phyloP scores from a whole-genome alignment of 2,329 filamentous ascomycete species.

The Hortaea werneckii region DNA sequence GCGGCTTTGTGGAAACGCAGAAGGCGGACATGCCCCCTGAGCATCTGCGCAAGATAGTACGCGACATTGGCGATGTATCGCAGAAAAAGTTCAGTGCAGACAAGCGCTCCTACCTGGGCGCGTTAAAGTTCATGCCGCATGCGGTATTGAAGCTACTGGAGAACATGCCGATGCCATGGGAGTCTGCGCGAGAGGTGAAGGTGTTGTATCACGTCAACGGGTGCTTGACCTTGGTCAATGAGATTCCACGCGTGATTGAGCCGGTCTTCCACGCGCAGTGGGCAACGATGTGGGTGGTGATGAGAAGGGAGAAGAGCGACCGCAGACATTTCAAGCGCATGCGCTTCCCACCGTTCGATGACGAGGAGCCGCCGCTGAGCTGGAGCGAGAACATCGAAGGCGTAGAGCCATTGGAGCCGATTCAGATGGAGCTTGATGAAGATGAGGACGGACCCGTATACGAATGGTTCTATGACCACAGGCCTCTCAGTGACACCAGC shows the following conservation, averaged over 20 bases:
- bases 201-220: conserved; percentile 98
- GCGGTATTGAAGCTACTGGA: conserved; percentile 93
- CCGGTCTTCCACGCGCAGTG: conserved; percentile 97
- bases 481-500: conserved; percentile 77
- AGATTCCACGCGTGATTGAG: conserved; percentile 91
- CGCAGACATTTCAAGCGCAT: conserved; percentile 94
- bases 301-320: conserved; percentile 97
- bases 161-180: conserved; percentile 99
- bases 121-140: conserved; percentile 98
- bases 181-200: conserved; percentile 90
- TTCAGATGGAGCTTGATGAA: conserved; percentile 96
- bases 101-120: conserved; percentile 94
- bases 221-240: conserved; percentile 92
- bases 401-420: conserved; percentile 91
- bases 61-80: conserved; percentile 96
- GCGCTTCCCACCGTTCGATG: conserved; percentile 97
- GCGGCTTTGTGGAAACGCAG: conserved; percentile 92
- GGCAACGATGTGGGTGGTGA: conserved; percentile 99
- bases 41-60: conserved; percentile 95
- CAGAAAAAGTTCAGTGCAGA: conserved; percentile 99
- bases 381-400: conserved; percentile 99
- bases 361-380: conserved; percentile 92
- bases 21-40: conserved; percentile 98
- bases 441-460: conserved; percentile 82
- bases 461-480: conserved; percentile 97